Evolutionary conservation across 2,329 filamentous ascomycete species (phyloP).

Genomic region (Cytospora piceae): DNA sequence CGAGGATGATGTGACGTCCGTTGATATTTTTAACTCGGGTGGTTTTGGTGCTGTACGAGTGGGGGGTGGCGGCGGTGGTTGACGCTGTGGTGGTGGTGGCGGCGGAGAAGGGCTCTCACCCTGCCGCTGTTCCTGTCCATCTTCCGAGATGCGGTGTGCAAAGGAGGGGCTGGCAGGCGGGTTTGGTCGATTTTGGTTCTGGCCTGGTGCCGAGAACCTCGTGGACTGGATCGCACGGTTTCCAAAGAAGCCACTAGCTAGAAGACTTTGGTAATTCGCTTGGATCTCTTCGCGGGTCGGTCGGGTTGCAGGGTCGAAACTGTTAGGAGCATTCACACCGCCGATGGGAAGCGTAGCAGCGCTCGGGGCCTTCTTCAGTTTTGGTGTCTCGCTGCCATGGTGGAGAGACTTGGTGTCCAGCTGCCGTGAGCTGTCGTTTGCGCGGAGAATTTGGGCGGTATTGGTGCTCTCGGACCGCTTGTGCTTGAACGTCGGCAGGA

Average conservation of each 20-base stretch:
- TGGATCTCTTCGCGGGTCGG: conserved; percentile 55
- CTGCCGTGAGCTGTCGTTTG: background rate
- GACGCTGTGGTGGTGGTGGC: conserved; percentile 30
- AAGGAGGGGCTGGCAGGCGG: conserved; percentile 16
- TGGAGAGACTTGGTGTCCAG: background rate
- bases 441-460: conserved; percentile 1
- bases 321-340: conserved; percentile 7
- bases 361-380: conserved; percentile 20
- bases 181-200: conserved; percentile 7
- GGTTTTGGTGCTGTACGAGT: conserved; percentile 27
- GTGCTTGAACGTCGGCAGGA: conserved; percentile 29
- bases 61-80: conserved; percentile 22
- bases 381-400: conserved; percentile 5
- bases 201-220: conserved; percentile 46
- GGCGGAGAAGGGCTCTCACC: background rate
- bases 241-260: conserved; percentile 62
- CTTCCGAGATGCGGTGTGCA: conserved; percentile 21
- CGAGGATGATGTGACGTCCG: conserved; percentile 9
- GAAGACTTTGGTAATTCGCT: conserved; percentile 59
- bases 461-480: conserved; percentile 29
- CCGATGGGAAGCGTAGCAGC: conserved; percentile 10
- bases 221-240: conserved; percentile 62
- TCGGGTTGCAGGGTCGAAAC: conserved; percentile 34
- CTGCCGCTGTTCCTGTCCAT: conserved; percentile 4
- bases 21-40: conserved; percentile 22